Evolutionary conservation across 1,284 basidiomycete genomes (phyloP).

Genomic region (Cryptococcus maquisensis): DNA sequence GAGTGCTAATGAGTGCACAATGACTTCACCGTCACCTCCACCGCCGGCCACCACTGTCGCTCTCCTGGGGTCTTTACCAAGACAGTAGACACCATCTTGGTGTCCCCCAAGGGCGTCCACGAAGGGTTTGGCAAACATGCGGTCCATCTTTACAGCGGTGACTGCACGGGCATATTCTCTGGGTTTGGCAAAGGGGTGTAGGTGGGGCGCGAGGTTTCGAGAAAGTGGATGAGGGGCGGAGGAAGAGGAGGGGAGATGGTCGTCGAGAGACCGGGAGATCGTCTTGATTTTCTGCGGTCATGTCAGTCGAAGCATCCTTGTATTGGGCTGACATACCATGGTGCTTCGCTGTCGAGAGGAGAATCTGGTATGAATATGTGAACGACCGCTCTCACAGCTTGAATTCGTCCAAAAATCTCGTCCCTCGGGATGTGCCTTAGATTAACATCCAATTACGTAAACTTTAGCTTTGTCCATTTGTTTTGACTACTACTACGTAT

Average conservation of each 20-base stretch:
- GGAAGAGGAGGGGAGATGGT: slow-evolving; percentile 49
- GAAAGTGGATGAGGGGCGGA: slow-evolving; percentile 61
- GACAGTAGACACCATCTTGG: slow-evolving; percentile 87
- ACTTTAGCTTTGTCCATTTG: too few species aligned
- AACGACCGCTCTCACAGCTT: too few species aligned
- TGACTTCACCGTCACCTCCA: slow-evolving; percentile 91
- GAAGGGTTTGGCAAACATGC: slow-evolving; percentile 96
- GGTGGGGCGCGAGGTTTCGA: slow-evolving; percentile 85
- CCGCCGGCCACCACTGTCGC: slow-evolving; percentile 84
- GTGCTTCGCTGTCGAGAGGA: too few species aligned
- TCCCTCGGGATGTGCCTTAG: too few species aligned
- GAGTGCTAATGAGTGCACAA: slow-evolving; percentile 78
- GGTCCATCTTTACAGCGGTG: slow-evolving; percentile 92
- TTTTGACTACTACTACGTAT: too few species aligned
- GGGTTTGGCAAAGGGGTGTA: slow-evolving; percentile 90
- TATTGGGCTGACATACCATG: too few species aligned
- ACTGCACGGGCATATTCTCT: slow-evolving; percentile 91
- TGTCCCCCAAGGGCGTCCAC: slow-evolving; percentile 87
- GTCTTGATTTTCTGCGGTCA: slow-evolving; percentile 49
- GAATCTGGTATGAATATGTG: too few species aligned
- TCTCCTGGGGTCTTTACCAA: slow-evolving; percentile 72
- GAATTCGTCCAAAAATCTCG: too few species aligned
- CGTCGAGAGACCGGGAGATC: slow-evolving; percentile 49
- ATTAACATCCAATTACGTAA: too few species aligned
- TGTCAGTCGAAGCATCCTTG: too few species aligned